Conservation (phyloP, 352 stramenopile species). For the Globisporangium alternatum region DNA sequence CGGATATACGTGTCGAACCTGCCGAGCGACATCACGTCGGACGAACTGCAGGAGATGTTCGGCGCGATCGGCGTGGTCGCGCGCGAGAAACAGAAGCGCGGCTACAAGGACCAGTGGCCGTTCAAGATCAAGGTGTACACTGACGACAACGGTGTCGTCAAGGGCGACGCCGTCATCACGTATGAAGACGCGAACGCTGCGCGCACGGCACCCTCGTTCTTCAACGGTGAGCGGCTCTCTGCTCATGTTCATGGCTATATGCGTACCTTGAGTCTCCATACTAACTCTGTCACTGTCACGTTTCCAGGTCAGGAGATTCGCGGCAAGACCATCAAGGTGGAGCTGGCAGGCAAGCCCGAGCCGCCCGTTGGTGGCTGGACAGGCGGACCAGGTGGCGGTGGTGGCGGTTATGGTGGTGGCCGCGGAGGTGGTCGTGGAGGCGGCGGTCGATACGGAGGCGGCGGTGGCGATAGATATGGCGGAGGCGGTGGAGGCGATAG, state of each 20-base stretch:
- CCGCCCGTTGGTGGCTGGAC: slow-evolving; percentile 72
- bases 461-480: slow-evolving; percentile 27
- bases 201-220: slow-evolving; percentile 77
- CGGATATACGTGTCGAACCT: slow-evolving; percentile 88
- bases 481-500: slow-evolving; percentile 40
- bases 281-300: not conserved
- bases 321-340: slow-evolving; percentile 83
- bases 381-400: slow-evolving; percentile 38
- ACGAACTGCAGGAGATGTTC: slow-evolving; percentile 87
- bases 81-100: slow-evolving; percentile 84
- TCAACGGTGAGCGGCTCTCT: slow-evolving; percentile 52
- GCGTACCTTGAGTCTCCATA: not conserved
- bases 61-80: slow-evolving; percentile 79
- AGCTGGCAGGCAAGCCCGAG: slow-evolving; percentile 80
- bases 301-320: slow-evolving; percentile 63
- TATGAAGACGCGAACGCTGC: slow-evolving; percentile 86
- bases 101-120: slow-evolving; percentile 87
- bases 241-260: not conserved
- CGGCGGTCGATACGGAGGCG: slow-evolving; percentile 41
- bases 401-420: slow-evolving; percentile 34
- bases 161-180: slow-evolving; percentile 83
- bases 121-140: slow-evolving; percentile 91
- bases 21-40: slow-evolving; percentile 63
- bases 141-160: slow-evolving; percentile 61
- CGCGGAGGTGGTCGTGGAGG: slow-evolving; percentile 34